phyloP scores from a whole-genome alignment of 164 flowering plant species.

The grape (Vitis vinifera) region ASM3070453v1 NC_081807.1:13243501-13244000 shows the following conservation, averaged over 20 bases:
- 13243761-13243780: conserved; percentile 84
- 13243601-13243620: not conserved
- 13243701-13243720: conserved; percentile 86
- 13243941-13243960: conserved; percentile 91
- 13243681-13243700: conserved; percentile 65
- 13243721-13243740: conserved; percentile 78
- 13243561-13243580: not conserved
- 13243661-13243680: conserved; percentile 79
- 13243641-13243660: conserved; percentile 36
- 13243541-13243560: not conserved
- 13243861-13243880: conserved; percentile 93
- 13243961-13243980: conserved; percentile 48
- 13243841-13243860: conserved; percentile 91
- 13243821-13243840: conserved; percentile 95
- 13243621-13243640: not conserved
- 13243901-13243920: conserved; percentile 64
- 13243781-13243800: conserved; percentile 91
- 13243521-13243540: too few relatives aligned
- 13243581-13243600: too few relatives aligned
- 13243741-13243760: conserved; percentile 53
- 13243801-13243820: conserved; percentile 80
- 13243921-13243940: conserved; percentile 88
- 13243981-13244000: conserved; percentile 11
- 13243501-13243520: too few relatives aligned
- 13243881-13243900: conserved; percentile 92